Evolutionary conservation across 2,329 filamentous ascomycete genomes (phyloP).

Genomic region (Fusarium coffeatum): DNA sequence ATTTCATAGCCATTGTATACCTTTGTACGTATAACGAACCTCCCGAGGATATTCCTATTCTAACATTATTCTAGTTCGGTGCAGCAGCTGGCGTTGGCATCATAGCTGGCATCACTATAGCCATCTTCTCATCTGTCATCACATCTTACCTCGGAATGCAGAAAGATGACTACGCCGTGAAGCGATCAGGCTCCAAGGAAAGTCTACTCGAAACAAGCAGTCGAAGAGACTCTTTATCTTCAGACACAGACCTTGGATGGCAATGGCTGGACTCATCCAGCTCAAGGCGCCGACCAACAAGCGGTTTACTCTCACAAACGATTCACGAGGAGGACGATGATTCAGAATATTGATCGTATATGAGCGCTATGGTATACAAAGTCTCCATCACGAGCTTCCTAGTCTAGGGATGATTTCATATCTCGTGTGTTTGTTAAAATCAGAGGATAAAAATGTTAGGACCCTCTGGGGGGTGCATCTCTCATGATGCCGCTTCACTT

Average conservation of each 20-base stretch:
- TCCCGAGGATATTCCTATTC: rapidly evolving
- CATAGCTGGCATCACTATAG: conserved; percentile 68
- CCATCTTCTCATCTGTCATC: conserved; percentile 66
- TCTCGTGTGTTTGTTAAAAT: conserved; percentile 15
- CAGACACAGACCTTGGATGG: conserved; percentile 54
- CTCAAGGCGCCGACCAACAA: conserved; percentile 55
- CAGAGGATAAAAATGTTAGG: conserved; percentile 3
- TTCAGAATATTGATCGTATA: conserved; percentile 53
- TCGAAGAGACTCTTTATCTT: conserved; percentile 40
- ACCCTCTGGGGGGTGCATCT: conserved; percentile 1
- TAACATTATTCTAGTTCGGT: conserved; percentile 60
- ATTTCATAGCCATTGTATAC: conserved; percentile 55
- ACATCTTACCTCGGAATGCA: conserved; percentile 62
- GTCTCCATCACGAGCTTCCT: conserved; percentile 10
- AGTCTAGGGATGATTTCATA: conserved; percentile 15
- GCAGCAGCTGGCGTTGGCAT: conserved; percentile 76
- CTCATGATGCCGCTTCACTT: conserved; percentile 17
- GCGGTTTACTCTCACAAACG: conserved; percentile 70
- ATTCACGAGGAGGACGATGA: conserved; percentile 79
- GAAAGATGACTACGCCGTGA: conserved; percentile 38
- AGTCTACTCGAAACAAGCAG: conserved; percentile 28
- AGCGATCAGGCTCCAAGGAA: conserved; percentile 23
- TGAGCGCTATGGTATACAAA: background rate
- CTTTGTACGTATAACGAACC: conserved; percentile 51
- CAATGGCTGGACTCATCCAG: conserved; percentile 52